Evolutionary conservation across 163 green algal species (phyloP).

Genomic region (Prototheca stagnorum): DNA sequence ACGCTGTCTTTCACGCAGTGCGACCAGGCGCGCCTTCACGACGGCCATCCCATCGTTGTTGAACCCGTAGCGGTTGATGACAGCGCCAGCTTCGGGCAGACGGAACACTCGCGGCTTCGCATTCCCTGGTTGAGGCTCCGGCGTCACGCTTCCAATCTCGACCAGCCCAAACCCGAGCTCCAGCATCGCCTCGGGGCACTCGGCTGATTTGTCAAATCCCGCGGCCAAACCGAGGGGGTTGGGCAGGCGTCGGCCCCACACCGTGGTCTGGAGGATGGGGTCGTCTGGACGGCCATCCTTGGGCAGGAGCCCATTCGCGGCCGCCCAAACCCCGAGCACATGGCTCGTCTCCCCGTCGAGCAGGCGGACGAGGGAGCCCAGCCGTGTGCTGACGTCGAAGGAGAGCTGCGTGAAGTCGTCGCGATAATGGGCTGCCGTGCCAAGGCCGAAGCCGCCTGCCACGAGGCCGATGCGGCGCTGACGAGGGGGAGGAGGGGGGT

Average conservation of each 20-base stretch:
- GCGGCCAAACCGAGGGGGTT: conserved; percentile 90
- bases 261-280: conserved; percentile 32
- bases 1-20: conserved; percentile 11
- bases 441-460: no score
- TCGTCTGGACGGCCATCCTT: conserved; percentile 51
- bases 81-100: conserved; percentile 57
- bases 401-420: conserved; percentile 31
- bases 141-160: conserved; percentile 91
- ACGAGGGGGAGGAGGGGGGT: no score
- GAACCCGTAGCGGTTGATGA: conserved; percentile 97
- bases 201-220: conserved; percentile 94
- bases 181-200: conserved; percentile 59
- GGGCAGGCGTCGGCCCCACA: conserved; percentile 65
- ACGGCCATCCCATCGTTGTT: conserved; percentile 82
- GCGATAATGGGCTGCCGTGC: conserved; percentile 14
- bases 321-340: conserved; percentile 44
- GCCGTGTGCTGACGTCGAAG: conserved; percentile 19
- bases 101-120: conserved; percentile 81
- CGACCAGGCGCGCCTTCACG: conserved; percentile 32
- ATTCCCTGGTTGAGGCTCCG: conserved; percentile 83
- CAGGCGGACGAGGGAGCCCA: conserved; percentile 36
- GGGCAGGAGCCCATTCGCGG: conserved; percentile 47
- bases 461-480: no score
- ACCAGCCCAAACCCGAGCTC: conserved; percentile 87
- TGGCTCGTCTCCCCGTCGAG: conserved; percentile 68